Base-by-base conservation (phyloP, 805 yeast genomes). In the Candida tallmaniae region DNA sequence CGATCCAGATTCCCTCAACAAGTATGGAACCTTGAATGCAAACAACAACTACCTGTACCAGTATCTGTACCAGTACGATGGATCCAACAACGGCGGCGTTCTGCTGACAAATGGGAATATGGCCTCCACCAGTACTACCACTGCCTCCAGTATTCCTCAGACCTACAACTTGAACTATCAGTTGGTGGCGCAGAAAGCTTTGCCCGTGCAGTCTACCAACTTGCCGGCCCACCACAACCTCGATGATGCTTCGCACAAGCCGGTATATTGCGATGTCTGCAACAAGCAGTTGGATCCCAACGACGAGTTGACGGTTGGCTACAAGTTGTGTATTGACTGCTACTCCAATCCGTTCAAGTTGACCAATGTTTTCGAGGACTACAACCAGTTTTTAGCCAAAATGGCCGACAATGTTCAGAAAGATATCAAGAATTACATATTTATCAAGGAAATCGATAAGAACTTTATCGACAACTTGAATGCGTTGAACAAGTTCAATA, bases 291-390 rank as follows among this genome's bases (percentile, higher is more conserved):
- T 58, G 32, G 57, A 52, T 36, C 32, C 47, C 10, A 47, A 41
- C 21, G 62, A 56, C 40, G 46, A 51, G 19, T 32, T 55, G 31
- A 46, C 52, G 18, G 39, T 41, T 29, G 48, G 44, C 29, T 59
- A 58, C 38, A 50, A 54, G 28, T 48, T 59, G 35, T 58, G 64
- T 45, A 23, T 40, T 11, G 31, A 30, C 24, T 60, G 65, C 44
- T 58, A 49, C 41, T 29, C 48, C 10, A 52, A 60, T 41, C 65
- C 65, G 3, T 58, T 49, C 45, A 42, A 45, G 6, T 38, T 43
- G n/a, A 41, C 46, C 9, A 44, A 50, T 37, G 61, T 56, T 31
- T 51, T 43, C 40, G 46, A 47, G 9, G 58, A 56, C 35, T 60
- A 50, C 39, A 53, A 50, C 38, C 57, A 48, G 18, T 58, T 50